Base-by-base conservation (phyloP, 129 eudicot genomes). In the Ambrosia artemisiifolia region DNA sequence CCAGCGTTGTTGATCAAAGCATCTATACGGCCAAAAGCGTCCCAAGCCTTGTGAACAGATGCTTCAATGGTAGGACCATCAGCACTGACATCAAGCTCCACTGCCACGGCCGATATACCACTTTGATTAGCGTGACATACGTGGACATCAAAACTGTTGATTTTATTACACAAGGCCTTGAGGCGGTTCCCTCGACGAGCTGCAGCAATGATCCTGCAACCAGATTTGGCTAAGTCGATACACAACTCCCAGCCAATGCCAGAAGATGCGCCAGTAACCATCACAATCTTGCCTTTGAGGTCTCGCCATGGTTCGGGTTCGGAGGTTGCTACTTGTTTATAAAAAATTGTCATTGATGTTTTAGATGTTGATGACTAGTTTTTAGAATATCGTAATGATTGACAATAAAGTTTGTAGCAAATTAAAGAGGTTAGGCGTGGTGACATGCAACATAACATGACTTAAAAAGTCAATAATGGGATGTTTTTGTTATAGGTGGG, bases 1-100 rank as follows among this genome's bases (percentile, higher is more conserved):
- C 88, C 88, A 20, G 81, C 85, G 14, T 84, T 84, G 42, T 84
- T 84, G 70, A 80, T 65, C n/a, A 80, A 79, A 40, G 70, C 85
- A 65, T 84, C 75, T n/a, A 81, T 78, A 18, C 64, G 43, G 5
- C 85, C 88, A 74, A 84, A 84, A 16, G 72, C 76, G 0, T 74
- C 61, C 88, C 85, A 84, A n/a, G 77, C 88, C 32, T 73, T 76
- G 7, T 36, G 14, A 0, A 74, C 85, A 16, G 83, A 63, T 34
- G 76, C 85, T 42, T 80, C 65, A 0, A 80, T 72, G 2, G 70
- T 11, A 1, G 44, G 14, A 10, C 79, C 76, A 5, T 72, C 68
- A 16, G 80, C 75, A 5, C 74, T 38, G n/a, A 82, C 80, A 51
- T 84, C 88, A 7, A 84, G 82, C 78, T 84, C 77, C 16, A 79